Evolutionary conservation across 2,329 filamentous ascomycete genomes (phyloP).

Genomic region (Fusarium dlaminii): DNA sequence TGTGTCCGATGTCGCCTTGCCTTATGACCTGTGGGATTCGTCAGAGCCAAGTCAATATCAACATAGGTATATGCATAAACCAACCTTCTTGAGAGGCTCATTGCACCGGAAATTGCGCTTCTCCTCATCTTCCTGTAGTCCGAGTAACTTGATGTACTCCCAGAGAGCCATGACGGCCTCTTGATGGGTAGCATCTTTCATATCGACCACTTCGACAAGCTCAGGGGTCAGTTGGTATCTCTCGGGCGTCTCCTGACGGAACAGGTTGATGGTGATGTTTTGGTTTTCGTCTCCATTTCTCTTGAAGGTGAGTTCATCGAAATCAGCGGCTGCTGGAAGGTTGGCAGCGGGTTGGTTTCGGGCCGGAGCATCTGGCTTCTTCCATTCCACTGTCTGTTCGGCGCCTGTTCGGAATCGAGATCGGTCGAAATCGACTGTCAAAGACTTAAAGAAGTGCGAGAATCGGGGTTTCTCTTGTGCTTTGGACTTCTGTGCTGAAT

Average conservation of each 20-base stretch:
- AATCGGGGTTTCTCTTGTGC: conserved; percentile 63
- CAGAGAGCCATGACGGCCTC: conserved; percentile 92
- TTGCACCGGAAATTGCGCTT: conserved; percentile 93
- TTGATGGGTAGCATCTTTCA: conserved; percentile 84
- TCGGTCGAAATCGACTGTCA: conserved; percentile 78
- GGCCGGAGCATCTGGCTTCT: conserved; percentile 73
- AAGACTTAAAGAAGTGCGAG: conserved; percentile 84
- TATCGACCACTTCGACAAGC: conserved; percentile 85
- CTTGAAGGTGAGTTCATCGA: conserved; percentile 92
- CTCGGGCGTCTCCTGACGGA: conserved; percentile 85
- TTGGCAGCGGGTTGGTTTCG: conserved; percentile 54
- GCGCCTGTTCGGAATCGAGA: conserved; percentile 64
- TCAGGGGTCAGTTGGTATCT: conserved; percentile 81
- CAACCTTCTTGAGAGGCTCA: conserved; percentile 78
- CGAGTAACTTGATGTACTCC: conserved; percentile 90
- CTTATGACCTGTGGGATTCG: conserved; percentile 69
- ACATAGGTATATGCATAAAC: conserved; percentile 37
- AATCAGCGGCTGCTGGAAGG: conserved; percentile 73
- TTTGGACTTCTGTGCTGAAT: conserved; percentile 49
- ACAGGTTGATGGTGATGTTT: conserved; percentile 89
- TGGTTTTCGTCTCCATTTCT: conserved; percentile 91
- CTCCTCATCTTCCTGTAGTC: conserved; percentile 93
- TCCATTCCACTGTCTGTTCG: conserved; percentile 81
- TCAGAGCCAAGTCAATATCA: conserved; percentile 37
- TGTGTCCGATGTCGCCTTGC: conserved; percentile 79